These are phyloP conservation scores for Lotus japonicus DNA, from an alignment of 306 rosid species.

Conservation along the genomic window DNA sequence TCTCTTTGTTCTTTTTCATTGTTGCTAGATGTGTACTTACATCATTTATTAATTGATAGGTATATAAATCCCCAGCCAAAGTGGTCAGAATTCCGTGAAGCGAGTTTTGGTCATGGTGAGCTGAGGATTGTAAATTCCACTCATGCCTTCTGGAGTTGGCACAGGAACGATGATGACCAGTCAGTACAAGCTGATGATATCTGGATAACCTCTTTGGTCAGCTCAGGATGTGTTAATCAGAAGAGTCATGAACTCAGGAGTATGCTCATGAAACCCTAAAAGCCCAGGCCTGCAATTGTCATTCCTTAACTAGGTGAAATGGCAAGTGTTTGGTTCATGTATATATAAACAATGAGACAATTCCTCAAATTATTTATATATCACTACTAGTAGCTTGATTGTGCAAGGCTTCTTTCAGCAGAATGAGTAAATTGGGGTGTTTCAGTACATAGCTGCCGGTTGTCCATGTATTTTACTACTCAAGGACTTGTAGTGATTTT, in stretches of 20 bases:
- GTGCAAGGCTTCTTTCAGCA: not conserved
- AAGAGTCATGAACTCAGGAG: slow-evolving; percentile 40
- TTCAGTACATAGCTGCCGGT: slow-evolving; percentile 5
- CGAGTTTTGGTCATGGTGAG: slow-evolving; percentile 95
- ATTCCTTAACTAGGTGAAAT: not conserved
- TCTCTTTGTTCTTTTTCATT: not conserved
- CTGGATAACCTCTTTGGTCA: slow-evolving; percentile 75
- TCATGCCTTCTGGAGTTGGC: slow-evolving; percentile 97
- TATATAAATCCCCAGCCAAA: slow-evolving; percentile 63
- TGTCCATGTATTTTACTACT: slow-evolving; percentile 13
- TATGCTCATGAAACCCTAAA: slow-evolving; percentile 39
- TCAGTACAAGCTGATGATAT: slow-evolving; percentile 77
- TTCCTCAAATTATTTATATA: not conserved
- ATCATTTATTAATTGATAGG: slow-evolving; percentile 32
- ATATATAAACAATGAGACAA: not conserved
- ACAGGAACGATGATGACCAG: slow-evolving; percentile 87
- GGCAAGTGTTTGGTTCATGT: not conserved
- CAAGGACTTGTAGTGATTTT: not conserved
- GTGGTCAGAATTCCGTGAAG: slow-evolving; percentile 89
- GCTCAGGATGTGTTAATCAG: slow-evolving; percentile 58
- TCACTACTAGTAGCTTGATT: not conserved
- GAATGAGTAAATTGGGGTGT: not conserved
- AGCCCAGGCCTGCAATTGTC: not conserved
- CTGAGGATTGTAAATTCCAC: slow-evolving; percentile 66
- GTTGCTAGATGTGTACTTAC: not conserved